phyloP scores from a whole-genome alignment of 2,329 filamentous ascomycete species.

The Epichloe glyceriae region DNA sequence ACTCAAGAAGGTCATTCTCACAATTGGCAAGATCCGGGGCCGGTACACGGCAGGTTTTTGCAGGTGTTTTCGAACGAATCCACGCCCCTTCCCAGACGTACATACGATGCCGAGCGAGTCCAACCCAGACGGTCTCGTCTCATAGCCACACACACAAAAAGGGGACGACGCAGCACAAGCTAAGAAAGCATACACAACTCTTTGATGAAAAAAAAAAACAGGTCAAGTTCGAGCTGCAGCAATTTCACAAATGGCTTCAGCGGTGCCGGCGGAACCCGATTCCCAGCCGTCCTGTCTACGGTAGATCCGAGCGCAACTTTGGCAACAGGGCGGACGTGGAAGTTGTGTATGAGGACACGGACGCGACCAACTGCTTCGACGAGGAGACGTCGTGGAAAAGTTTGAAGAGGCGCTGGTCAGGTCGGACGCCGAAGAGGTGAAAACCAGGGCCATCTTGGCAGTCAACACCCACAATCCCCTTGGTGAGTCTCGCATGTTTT shows the following conservation, averaged over 20 bases:
- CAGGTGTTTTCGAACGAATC: no score
- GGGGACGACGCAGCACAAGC: neutral
- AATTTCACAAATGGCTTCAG: constrained; percentile 26
- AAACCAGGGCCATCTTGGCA: constrained; percentile 34
- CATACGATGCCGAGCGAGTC: constrained; percentile 24
- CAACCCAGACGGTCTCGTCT: constrained; percentile 30
- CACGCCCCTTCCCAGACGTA: constrained; percentile 10
- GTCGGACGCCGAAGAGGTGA: constrained; percentile 21
- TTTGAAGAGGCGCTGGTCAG: constrained; percentile 31
- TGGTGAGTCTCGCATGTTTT: constrained; percentile 15
- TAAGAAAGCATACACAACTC: no score
- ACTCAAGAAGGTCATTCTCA: neutral
- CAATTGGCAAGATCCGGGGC: no score
- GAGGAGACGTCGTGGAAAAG: constrained; percentile 25
- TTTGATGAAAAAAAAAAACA: constrained; percentile 3
- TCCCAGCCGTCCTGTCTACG: constrained; percentile 30
- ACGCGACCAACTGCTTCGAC: constrained; percentile 30
- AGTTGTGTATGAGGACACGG: constrained; percentile 31
- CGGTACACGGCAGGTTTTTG: no score
- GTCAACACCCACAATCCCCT: constrained; percentile 42
- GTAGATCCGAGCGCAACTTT: constrained; percentile 36
- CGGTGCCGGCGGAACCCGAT: constrained; percentile 20
- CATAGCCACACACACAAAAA: constrained; percentile 10
- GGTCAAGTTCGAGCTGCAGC: constrained; percentile 15
- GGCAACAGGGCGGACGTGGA: constrained; percentile 26